Conservation (phyloP, 164 flowering plant species). For the Magnolia changhungtana region DNA sequence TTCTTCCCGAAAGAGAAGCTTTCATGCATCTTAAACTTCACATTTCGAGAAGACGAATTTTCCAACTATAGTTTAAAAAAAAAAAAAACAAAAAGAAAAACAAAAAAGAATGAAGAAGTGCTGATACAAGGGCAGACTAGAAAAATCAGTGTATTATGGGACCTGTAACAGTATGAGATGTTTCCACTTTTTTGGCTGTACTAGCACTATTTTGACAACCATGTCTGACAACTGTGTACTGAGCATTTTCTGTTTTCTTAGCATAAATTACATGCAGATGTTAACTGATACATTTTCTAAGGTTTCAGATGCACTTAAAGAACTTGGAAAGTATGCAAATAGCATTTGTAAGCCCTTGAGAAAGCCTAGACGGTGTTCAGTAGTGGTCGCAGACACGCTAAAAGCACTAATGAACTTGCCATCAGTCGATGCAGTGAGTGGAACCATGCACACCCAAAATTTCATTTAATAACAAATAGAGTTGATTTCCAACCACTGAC, state of each 20-base stretch:
- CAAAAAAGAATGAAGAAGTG: too few relatives aligned
- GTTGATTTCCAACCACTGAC: neutral
- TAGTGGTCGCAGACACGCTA: slow-evolving; percentile 40
- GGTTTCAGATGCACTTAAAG: slow-evolving; percentile 49
- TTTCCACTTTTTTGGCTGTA: too few relatives aligned
- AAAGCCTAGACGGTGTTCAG: slow-evolving; percentile 50
- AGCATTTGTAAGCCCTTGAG: slow-evolving; percentile 57
- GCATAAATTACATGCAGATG: neutral
- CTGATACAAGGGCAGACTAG: too few relatives aligned
- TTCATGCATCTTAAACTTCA: neutral
- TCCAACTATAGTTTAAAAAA: too few relatives aligned
- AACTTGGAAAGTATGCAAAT: slow-evolving; percentile 57
- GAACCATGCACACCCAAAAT: neutral
- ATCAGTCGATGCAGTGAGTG: slow-evolving; percentile 64
- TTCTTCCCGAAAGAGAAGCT: neutral
- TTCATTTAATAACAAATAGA: neutral
- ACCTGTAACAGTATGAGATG: too few relatives aligned
- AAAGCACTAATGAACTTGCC: slow-evolving; percentile 60
- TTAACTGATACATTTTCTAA: neutral
- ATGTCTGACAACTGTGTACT: neutral
- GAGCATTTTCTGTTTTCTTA: neutral
- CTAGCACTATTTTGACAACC: neutral
- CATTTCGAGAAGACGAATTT: neutral
- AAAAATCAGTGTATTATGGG: too few relatives aligned
- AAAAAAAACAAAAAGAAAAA: too few relatives aligned